Base-by-base conservation (phyloP, 805 yeast genomes). In the Candida mattraensis region DNA sequence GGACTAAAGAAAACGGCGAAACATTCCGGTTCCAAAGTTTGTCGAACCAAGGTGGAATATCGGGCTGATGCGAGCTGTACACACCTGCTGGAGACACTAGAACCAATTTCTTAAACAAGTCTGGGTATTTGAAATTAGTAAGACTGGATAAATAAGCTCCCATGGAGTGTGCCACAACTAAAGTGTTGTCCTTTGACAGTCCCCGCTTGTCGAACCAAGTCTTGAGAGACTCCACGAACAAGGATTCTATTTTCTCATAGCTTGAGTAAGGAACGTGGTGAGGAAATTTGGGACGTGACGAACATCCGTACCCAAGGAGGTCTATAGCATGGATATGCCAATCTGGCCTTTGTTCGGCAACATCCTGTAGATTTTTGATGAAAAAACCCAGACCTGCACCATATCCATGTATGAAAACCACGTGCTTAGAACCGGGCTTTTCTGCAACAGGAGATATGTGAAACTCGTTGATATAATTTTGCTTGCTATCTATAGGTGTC, bases 71-170 rank as follows among this genome's bases (percentile, higher is more conserved):
- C 27, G 76, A 76, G 37, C 70, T 69, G 24, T 75, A 72, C 5
- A 93, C 77, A 3, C 95, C 96, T 0, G 95, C 98, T 0, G 98
- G 98, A 0, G 95, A 84, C 5, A 87, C 81, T 66, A 89, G 70
- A n/a, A 88, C 54, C 22, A 91, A 54, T 49, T 82, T 83, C 30
- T 70, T 65, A 43, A 89, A 81, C 28, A 78, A 73, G 2, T 67
- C 61, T 0, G 91, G 87, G 44, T 70, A 63, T 35, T 70, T 68
- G 35, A 79, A 66, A 3, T 86, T 83, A 48, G 87, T 84, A 4
- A 81, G 61, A 1, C 82, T 74, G 55, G 83, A 74, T 15, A 91
- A 51, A 54, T 89, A 91, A 0, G 95, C 96, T 4, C 99, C 99
- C 75, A 93, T 70, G 0, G 96, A 88, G 61, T 91, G 99, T 1